Evolutionary conservation across 352 stramenopile species (phyloP).

Genomic region (Elongisporangium anandrum): DNA sequence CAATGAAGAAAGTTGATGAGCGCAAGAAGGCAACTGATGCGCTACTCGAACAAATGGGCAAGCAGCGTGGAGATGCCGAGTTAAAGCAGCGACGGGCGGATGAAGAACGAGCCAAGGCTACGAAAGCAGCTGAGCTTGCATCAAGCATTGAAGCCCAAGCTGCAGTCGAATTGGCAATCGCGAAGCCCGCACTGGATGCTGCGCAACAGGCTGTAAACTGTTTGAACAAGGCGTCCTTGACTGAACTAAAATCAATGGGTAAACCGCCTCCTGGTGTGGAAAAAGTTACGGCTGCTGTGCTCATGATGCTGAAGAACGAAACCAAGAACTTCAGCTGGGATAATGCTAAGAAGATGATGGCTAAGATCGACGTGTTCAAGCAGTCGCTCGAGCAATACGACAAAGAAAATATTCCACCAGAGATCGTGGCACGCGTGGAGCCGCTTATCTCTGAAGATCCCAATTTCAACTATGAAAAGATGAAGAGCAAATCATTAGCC

Average conservation of each 20-base stretch:
- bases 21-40: constrained; percentile 85
- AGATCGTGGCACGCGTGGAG: constrained; percentile 83
- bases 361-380: constrained; percentile 92
- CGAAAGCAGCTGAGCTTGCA: constrained; percentile 60
- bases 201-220: constrained; percentile 87
- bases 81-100: constrained; percentile 80
- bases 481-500: constrained; percentile 91
- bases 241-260: constrained; percentile 85
- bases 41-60: constrained; percentile 87
- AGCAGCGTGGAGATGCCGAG: constrained; percentile 86
- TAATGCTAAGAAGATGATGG: constrained; percentile 96
- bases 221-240: constrained; percentile 86
- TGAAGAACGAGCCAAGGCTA: constrained; percentile 71
- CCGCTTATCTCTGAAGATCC: constrained; percentile 83
- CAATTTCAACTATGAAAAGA: constrained; percentile 93
- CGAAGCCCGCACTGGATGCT: constrained; percentile 80
- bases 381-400: constrained; percentile 86
- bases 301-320: constrained; percentile 93
- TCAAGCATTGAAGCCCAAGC: constrained; percentile 67
- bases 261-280: constrained; percentile 86
- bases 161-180: constrained; percentile 63
- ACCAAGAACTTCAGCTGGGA: constrained; percentile 94
- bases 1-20: constrained; percentile 89
- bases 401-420: constrained; percentile 88
- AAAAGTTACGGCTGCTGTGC: constrained; percentile 85